These are phyloP conservation scores for Lenwebbia sp. DNA, from an alignment of 345 rosid genomes.

Conservation along the genomic window DNA sequence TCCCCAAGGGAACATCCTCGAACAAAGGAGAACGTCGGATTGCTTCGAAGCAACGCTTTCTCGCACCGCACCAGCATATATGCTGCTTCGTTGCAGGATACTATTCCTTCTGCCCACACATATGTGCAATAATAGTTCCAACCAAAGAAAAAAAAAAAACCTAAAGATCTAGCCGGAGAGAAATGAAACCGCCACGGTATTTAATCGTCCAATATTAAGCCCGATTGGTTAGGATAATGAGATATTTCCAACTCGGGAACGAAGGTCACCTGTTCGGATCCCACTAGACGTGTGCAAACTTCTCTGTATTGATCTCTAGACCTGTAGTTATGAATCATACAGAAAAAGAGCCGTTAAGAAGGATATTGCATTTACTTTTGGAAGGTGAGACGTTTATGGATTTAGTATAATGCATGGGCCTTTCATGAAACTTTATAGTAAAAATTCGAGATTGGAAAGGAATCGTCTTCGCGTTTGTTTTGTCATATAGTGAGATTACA, in stretches of 20 bases:
- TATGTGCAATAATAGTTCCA: fast-evolving
- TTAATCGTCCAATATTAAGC: too few species aligned
- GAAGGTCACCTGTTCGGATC: fast-evolving
- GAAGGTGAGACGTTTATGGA: not conserved
- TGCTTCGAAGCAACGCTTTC: not conserved
- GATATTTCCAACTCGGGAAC: too few species aligned
- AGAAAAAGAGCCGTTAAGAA: not conserved
- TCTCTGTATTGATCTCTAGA: fast-evolving
- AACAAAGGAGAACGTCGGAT: not conserved
- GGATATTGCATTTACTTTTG: fast-evolving
- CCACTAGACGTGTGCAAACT: fast-evolving
- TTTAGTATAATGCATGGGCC: not conserved
- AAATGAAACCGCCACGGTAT: not conserved
- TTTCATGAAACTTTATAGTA: not conserved
- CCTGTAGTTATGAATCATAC: fast-evolving
- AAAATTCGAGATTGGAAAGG: not conserved
- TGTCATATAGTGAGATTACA: not conserved
- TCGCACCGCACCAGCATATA: not conserved
- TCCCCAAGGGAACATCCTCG: not conserved
- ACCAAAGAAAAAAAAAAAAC: fast-evolving
- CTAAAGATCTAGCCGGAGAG: not conserved
- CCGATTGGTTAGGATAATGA: too few species aligned
- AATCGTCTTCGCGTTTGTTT: not conserved
- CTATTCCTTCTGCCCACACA: not conserved
- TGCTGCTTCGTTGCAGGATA: not conserved